Evolutionary conservation across 1,284 basidiomycete species (phyloP).

Genomic region (Cutaneotrichosporon sp.): DNA sequence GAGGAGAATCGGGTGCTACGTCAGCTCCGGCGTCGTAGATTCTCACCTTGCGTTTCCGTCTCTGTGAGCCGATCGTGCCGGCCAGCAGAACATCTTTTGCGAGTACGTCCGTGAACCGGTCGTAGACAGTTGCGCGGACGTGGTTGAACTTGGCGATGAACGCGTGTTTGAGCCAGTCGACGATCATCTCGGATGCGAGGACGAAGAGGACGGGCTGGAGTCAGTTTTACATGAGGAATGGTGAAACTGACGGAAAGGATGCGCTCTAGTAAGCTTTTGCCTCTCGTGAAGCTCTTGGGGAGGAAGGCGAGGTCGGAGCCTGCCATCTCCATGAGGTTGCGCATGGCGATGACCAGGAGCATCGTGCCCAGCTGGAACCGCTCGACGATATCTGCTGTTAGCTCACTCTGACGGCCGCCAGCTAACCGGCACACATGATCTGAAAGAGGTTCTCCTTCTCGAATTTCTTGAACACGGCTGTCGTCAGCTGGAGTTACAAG

Average conservation of each 20-base stretch:
- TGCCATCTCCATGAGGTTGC: constrained; percentile 91
- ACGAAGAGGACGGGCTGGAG: constrained; percentile 83
- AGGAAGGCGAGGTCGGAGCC: constrained; percentile 79
- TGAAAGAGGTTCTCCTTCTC: constrained; percentile 99
- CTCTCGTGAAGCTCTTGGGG: constrained; percentile 78
- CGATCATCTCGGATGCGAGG: constrained; percentile 83
- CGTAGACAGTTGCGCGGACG: constrained; percentile 91
- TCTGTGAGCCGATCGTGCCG: constrained; percentile 48
- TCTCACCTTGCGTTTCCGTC: constrained; percentile 57
- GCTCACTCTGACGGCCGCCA: not conserved
- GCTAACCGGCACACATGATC: constrained; percentile 85
- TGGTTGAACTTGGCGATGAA: constrained; percentile 98
- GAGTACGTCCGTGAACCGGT: constrained; percentile 90
- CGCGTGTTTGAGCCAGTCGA: constrained; percentile 99
- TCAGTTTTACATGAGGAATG: not conserved
- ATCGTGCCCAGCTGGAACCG: constrained; percentile 90
- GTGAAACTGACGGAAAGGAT: constrained; percentile 73
- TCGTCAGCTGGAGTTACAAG: not conserved
- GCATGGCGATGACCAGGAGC: constrained; percentile 84
- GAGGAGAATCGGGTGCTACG: constrained; percentile 69
- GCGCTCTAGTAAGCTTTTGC: constrained; percentile 65
- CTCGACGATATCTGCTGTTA: constrained; percentile 82
- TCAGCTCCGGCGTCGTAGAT: not conserved
- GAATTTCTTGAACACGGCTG: constrained; percentile 93
- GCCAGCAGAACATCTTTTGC: constrained; percentile 87